Conservation (phyloP, 179 eudicot genomes). For the Silene noctiflora region DNA sequence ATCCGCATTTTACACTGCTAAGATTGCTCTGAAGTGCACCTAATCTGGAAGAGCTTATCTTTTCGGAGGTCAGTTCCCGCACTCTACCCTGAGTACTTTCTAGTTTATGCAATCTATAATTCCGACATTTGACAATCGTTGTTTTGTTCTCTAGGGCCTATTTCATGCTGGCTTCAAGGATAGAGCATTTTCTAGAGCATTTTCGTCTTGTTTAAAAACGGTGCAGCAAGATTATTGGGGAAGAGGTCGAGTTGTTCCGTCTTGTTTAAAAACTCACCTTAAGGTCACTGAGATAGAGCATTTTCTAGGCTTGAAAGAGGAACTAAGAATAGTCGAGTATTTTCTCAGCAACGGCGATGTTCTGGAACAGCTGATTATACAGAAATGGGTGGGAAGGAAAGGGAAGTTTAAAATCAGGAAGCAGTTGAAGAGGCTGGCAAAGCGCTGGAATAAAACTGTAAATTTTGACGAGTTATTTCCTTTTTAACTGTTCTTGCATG, state of each 20-base stretch:
- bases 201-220: too few relatives aligned
- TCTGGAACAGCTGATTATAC: slow-evolving; percentile 13
- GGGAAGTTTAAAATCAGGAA: background rate
- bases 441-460: background rate
- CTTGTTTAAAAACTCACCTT: slow-evolving; percentile 17
- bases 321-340: slow-evolving; percentile 6
- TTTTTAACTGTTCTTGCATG: background rate
- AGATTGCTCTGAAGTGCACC: background rate
- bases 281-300: slow-evolving; percentile 16
- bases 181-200: too few relatives aligned
- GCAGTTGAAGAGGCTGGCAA: background rate
- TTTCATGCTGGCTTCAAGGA: background rate
- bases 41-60: slow-evolving; percentile 4
- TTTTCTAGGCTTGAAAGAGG: slow-evolving; percentile 22
- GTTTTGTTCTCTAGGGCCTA: background rate
- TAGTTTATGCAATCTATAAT: background rate
- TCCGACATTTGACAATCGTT: background rate
- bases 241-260: slow-evolving; percentile 14
- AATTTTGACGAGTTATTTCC: background rate
- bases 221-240: background rate
- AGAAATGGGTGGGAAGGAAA: background rate
- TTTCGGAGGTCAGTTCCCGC: background rate
- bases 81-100: background rate
- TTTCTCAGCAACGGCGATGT: slow-evolving; percentile 13
- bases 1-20: too few relatives aligned